Base-by-base conservation (phyloP, 257 asterid genomes). In the Gynochthodes officinalis region DNA sequence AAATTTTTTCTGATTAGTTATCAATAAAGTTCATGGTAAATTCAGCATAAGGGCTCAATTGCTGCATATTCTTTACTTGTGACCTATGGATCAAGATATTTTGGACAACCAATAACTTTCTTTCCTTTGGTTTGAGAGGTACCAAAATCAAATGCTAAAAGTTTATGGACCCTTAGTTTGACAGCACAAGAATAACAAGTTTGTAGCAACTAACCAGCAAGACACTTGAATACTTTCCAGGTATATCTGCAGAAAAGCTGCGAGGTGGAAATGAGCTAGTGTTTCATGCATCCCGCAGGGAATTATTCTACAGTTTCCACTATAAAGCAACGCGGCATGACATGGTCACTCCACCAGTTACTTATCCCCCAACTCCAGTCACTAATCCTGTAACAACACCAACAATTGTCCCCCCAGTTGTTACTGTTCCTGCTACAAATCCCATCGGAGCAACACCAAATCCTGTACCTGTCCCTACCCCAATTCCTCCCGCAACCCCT, bases 381-480 rank as follows among this genome's bases (percentile, higher is more conserved):
- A 85, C 89, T 5, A 90, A 88, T 75, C 97, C 93, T 16, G 88
- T 86, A 3, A 90, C 96, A 27, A 89, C 91, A 48, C 93, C 93
- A n/a, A 44, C 74, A 66, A 55, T 61, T 50, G 19, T 76, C 49
- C 79, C 86, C 62, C 85, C 84, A 2, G 27, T 85, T 27, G 67
- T 82, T 67, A 83, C 89, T 42, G 50, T 82, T 72, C 97, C 97
- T 0, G 64, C 86, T 4, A 76, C 87, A 2, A 77, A 73, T 25
- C 88, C 96, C 2, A 70, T 78, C 15, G 69, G 87, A 15, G 80
- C 75, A 44, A 74, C 77, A 39, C 85, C 89, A 44, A 67, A 78
- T 57, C 82, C 82, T 13, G 59, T 57, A 3, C 21, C 85, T 11
- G 64, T 71, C 35, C 88, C 91, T 1, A 62, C 67, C 6, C 80